A percentile compares a stretch with the other conserved stretches of the same genome.
Conservation (phyloP, 2,329 filamentous ascomycete species). For the Metarhizium humberi region DNA sequence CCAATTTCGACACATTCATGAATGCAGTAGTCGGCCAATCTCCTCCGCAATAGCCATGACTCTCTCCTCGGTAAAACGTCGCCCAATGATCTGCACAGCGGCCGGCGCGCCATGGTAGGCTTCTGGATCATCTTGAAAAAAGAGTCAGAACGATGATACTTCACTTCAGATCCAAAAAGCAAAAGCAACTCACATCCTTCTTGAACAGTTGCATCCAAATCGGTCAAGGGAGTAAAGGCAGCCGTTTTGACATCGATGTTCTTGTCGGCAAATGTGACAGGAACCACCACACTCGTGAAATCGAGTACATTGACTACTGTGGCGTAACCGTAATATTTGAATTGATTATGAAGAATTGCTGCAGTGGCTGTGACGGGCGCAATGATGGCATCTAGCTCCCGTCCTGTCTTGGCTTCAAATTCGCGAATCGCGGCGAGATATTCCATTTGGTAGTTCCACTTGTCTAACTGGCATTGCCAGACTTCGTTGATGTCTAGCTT, state of each 20-base stretch:
- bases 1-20: background rate
- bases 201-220: conserved; percentile 13
- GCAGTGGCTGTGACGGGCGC: conserved; percentile 30
- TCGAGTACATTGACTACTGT: conserved; percentile 28
- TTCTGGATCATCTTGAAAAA: no score
- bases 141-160: conserved; percentile 1
- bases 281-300: conserved; percentile 32
- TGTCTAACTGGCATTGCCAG: conserved; percentile 19
- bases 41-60: conserved; percentile 24
- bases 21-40: conserved; percentile 19
- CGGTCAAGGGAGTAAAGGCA: conserved; percentile 10
- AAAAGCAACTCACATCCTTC: conserved; percentile 14
- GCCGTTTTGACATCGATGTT: conserved; percentile 15
- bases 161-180: conserved; percentile 5
- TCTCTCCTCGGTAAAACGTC: conserved; percentile 15
- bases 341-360: conserved; percentile 19
- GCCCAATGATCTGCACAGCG: conserved; percentile 16
- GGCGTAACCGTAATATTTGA: conserved; percentile 28
- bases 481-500: conserved; percentile 17
- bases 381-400: conserved; percentile 27
- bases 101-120: conserved; percentile 8
- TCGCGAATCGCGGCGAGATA: conserved; percentile 18
- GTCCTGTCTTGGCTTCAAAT: conserved; percentile 10
- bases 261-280: conserved; percentile 27
- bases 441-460: conserved; percentile 23